A percentile compares a stretch with the other conserved stretches of the same genome.
phyloP scores from a whole-genome alignment of 805 yeast genomes.

The Metschnikowia rubicola region DNA sequence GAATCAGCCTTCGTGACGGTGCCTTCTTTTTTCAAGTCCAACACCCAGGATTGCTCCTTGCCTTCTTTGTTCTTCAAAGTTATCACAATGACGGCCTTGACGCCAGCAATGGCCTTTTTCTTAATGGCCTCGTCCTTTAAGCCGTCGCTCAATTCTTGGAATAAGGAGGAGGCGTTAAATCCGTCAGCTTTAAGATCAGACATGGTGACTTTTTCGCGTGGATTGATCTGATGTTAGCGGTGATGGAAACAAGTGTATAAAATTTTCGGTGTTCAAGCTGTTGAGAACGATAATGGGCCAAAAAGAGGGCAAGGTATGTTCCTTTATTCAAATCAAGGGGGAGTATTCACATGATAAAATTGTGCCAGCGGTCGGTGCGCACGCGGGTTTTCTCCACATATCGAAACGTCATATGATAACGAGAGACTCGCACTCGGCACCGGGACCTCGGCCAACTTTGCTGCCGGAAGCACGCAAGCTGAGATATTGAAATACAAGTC shows the following conservation, averaged over 20 bases:
- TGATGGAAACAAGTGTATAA: too few relatives aligned
- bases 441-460: constrained; percentile 1
- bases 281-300: too few relatives aligned
- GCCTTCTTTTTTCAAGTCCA: constrained; percentile 22
- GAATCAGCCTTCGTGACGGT: constrained; percentile 13
- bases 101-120: constrained; percentile 42
- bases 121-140: constrained; percentile 33
- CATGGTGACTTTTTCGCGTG: constrained; percentile 15
- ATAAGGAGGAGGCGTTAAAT: constrained; percentile 42
- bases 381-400: constrained; percentile 11
- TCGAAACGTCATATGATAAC: constrained; percentile 3
- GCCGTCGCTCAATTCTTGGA: constrained; percentile 37
- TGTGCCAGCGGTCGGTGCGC: constrained; percentile 10
- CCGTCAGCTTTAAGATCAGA: constrained; percentile 33
- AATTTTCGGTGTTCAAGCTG: too few relatives aligned
- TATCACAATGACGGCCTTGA: constrained; percentile 63
- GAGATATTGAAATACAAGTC: too few relatives aligned
- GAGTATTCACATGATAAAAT: constrained; percentile 12
- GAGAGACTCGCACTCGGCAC: neutral
- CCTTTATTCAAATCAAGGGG: constrained; percentile 5
- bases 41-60: constrained; percentile 21
- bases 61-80: constrained; percentile 33
- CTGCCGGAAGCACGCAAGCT: too few relatives aligned
- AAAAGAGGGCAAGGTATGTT: neutral
- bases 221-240: neutral